phyloP scores from a whole-genome alignment of 441 rosid genomes.

The Rhodomyrtus psidioides region DNA sequence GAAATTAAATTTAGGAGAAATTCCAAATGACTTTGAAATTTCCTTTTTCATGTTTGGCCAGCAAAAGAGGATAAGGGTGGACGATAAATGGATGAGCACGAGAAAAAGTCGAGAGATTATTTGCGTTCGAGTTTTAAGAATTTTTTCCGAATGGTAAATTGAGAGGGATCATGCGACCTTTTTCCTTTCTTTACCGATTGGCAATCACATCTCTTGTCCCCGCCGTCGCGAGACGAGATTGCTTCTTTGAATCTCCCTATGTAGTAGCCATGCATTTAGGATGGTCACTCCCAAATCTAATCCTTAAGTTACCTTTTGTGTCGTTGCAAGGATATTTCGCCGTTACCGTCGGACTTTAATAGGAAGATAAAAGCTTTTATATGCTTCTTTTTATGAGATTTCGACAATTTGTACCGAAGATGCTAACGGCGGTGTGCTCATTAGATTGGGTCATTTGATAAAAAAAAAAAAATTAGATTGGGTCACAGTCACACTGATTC shows the following conservation, averaged over 20 bases:
- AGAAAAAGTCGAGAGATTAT: not conserved
- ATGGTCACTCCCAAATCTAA: not conserved
- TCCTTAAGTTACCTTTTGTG: not conserved
- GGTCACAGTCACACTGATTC: not conserved
- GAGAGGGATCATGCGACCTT: fast-evolving
- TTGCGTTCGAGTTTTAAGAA: fast-evolving
- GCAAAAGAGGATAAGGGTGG: not conserved
- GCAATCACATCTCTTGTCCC: not conserved
- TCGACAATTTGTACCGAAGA: not conserved
- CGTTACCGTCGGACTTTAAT: not conserved
- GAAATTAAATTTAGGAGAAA: not conserved
- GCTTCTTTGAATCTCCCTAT: not conserved
- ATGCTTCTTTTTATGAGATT: not conserved
- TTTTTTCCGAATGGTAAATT: not conserved
- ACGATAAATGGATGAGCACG: not conserved
- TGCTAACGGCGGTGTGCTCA: not conserved
- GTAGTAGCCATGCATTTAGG: not conserved
- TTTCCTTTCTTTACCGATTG: not conserved
- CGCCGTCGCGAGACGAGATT: not conserved
- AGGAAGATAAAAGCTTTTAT: not conserved
- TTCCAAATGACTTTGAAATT: not conserved
- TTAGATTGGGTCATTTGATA: no score
- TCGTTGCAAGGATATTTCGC: not conserved
- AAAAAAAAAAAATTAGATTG: not conserved
- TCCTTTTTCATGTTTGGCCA: not conserved